These are phyloP conservation scores for Trifolium fragiferum DNA, from an alignment of 306 rosid species.

Conservation along the genomic window DNA sequence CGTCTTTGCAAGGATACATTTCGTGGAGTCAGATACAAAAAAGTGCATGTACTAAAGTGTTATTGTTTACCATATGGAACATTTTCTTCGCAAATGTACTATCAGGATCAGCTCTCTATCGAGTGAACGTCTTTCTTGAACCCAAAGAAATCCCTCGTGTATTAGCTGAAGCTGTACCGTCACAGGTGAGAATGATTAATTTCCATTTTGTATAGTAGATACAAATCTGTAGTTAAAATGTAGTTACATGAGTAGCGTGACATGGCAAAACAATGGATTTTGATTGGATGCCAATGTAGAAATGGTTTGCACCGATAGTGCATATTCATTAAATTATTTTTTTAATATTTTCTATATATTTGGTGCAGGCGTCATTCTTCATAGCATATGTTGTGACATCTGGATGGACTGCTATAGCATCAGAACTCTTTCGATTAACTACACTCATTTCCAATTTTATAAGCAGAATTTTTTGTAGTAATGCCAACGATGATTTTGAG, in stretches of 20 bases:
- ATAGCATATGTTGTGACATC: conserved; percentile 70
- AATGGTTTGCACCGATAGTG: not conserved
- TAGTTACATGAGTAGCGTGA: not conserved
- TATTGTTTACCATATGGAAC: conserved; percentile 87
- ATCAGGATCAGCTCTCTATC: conserved; percentile 79
- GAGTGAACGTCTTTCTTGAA: conserved; percentile 67
- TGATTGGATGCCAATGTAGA: not conserved
- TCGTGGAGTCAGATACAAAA: conserved; percentile 70
- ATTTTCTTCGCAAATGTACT: conserved; percentile 86
- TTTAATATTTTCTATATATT: conserved; percentile 35
- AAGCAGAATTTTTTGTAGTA: conserved; percentile 45
- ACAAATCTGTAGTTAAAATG: not conserved
- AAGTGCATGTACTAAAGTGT: conserved; percentile 75
- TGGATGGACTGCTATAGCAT: conserved; percentile 70
- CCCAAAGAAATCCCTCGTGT: conserved; percentile 72
- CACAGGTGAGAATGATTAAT: conserved; percentile 62
- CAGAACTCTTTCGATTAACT: conserved; percentile 64
- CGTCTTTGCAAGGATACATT: conserved; percentile 77
- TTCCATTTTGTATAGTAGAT: not conserved
- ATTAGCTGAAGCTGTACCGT: conserved; percentile 86
- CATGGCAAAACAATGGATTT: not conserved
- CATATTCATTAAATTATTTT: not conserved
- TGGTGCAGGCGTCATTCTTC: conserved; percentile 85
- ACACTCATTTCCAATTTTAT: conserved; percentile 53
- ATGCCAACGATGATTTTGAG: conserved; percentile 50